These are phyloP conservation scores for Talaromyces funiculosus DNA, from an alignment of 2,329 filamentous ascomycete species.

Conservation along the genomic window DNA sequence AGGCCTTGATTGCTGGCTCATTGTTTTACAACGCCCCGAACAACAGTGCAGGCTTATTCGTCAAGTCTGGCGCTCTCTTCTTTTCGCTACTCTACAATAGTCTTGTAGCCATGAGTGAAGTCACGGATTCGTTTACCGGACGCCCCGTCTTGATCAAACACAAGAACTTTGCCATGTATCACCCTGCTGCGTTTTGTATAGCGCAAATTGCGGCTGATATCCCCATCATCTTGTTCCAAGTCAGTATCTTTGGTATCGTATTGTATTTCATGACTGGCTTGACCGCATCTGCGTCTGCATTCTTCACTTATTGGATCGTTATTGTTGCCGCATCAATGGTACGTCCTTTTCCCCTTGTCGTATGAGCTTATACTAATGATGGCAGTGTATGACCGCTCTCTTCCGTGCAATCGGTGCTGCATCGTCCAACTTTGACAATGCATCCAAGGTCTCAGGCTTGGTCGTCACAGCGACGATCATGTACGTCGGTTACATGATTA, in stretches of 20 bases:
- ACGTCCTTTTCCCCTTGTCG: conserved; percentile 20
- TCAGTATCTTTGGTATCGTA: conserved; percentile 53
- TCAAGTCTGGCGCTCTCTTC: conserved; percentile 60
- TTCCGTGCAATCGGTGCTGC: conserved; percentile 54
- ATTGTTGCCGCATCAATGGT: conserved; percentile 50
- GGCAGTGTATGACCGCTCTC: conserved; percentile 51
- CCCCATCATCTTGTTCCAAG: conserved; percentile 55
- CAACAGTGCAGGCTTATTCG: conserved; percentile 56
- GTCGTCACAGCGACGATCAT: conserved; percentile 33
- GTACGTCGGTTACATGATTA: conserved; percentile 42
- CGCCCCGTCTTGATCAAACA: conserved; percentile 57
- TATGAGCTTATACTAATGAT: background rate
- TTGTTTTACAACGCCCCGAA: conserved; percentile 61
- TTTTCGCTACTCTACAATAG: conserved; percentile 59
- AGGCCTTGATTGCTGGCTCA: conserved; percentile 60
- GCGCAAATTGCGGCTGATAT: conserved; percentile 47
- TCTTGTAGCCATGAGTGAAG: conserved; percentile 60
- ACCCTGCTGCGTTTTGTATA: conserved; percentile 45
- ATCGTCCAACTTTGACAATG: conserved; percentile 53
- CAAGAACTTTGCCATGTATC: conserved; percentile 53
- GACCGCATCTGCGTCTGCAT: conserved; percentile 46
- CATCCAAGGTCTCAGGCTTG: conserved; percentile 49
- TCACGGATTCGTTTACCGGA: conserved; percentile 57
- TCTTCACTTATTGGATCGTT: conserved; percentile 59
- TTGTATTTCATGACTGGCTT: conserved; percentile 62